Evolutionary conservation across 2,329 filamentous ascomycete genomes (phyloP), one percentile per base, ranked within the genome.

Genomic region (Colletotrichum caudatum): DNA sequence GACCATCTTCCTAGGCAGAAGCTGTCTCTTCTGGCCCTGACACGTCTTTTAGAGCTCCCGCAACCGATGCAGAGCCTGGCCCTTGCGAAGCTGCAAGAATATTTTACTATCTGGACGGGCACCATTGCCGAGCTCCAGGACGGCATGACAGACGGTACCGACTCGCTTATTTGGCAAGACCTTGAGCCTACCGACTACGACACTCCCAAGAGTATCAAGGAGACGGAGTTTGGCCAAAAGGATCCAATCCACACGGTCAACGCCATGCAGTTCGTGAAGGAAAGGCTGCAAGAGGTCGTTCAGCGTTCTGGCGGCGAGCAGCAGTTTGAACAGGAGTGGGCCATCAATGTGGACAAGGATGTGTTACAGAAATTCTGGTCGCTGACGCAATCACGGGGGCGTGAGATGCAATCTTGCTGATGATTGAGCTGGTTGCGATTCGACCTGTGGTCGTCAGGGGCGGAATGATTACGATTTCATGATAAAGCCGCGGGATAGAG

Each of bases 41-140:
- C 93, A 1, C 88, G 92, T 3, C 82, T 96, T 1, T 82, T 94
- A 16, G 91, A 94, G 78, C 85, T 92, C 1, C 85, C 86, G 0
- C 85, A 87, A 35, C 85, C 86, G 0, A 81, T 88, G 77, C 87
- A 88, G 72, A 84, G 88, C 0, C 86, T 92, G 65, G 85, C 89
- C 2, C 81, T 94, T 5, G 77, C 80, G 1, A 87, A 85, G 48
- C 83, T 96, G 66, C 93, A 96, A 79, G 91, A 91, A 76, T 90
- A 93, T 76, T 90, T 96, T 76, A 86, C 86, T 1, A 87, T 94
- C 82, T 96, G 93, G 93, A 93, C 91, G 1, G 89, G 88, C 74
- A 87, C 93, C 1, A 83, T 95, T 39, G 82, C 82, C 1, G 91
- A 94, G 76, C 81, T 95, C 61, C 84, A 91, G 64, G 90, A 91